Conservation (phyloP, 1,284 basidiomycete genomes). For the Marasmius tenuissimus region DNA sequence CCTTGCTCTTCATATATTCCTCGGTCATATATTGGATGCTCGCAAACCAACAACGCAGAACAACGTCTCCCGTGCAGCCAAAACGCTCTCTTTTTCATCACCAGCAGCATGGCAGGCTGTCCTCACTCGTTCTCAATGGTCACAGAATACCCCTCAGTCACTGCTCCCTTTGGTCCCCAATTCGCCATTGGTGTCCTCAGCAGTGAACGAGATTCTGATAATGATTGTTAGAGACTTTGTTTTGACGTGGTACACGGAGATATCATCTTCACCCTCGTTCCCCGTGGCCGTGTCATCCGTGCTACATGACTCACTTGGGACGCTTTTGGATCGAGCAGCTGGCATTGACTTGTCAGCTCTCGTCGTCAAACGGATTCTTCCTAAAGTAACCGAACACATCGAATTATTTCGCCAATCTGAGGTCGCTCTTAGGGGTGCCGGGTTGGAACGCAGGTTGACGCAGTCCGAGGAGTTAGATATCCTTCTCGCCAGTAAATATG, state of each 20-base stretch:
- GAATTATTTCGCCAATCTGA: slow-evolving; percentile 93
- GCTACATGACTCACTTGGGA: slow-evolving; percentile 67
- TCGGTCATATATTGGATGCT: slow-evolving; percentile 59
- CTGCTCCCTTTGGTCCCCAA: slow-evolving; percentile 61
- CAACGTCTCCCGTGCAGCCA: slow-evolving; percentile 51
- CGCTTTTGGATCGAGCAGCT: slow-evolving; percentile 54
- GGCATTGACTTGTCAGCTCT: slow-evolving; percentile 76
- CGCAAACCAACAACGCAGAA: slow-evolving; percentile 31
- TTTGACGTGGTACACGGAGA: slow-evolving; percentile 78
- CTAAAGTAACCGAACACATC: slow-evolving; percentile 85
- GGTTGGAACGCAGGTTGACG: slow-evolving; percentile 72
- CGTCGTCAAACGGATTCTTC: slow-evolving; percentile 81
- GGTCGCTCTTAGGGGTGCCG: slow-evolving; percentile 73
- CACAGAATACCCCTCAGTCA: slow-evolving; percentile 63
- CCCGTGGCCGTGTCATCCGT: slow-evolving; percentile 80
- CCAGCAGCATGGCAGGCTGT: slow-evolving; percentile 91
- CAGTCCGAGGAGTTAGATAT: slow-evolving; percentile 88
- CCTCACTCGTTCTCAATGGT: slow-evolving; percentile 82
- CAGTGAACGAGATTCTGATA: slow-evolving; percentile 76
- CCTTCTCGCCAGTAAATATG: slow-evolving; percentile 78
- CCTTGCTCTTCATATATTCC: slow-evolving; percentile 51
- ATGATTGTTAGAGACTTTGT: slow-evolving; percentile 85
- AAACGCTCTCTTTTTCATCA: slow-evolving; percentile 80
- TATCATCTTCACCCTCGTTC: slow-evolving; percentile 86
- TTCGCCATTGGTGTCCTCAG: slow-evolving; percentile 61